Evolutionary conservation across 306 rosid species (phyloP), one percentile per base, ranked within the genome.

Genomic region (Ceratonia siliqua): DNA sequence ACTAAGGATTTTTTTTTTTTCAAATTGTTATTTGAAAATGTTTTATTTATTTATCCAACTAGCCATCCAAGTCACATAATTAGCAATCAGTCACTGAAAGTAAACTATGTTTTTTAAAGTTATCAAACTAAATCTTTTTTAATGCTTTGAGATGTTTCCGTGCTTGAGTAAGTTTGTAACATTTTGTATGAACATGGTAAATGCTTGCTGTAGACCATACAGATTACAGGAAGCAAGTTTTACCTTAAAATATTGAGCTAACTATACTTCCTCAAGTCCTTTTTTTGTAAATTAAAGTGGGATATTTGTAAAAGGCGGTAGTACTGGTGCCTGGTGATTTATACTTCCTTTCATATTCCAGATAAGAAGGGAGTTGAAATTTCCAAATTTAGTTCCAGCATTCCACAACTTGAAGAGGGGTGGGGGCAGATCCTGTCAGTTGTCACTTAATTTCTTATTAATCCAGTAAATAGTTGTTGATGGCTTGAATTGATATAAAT

Each of bases 41-140:
- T 28, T 28, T 28, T 54, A 36, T 54, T 46, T 58, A 33, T 28
- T 17, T 46, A 32, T n/a, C 2, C 33, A 28, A 14, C 11, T 57
- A 48, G 45, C 22, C 55, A 46, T n/a, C n/a, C n/a, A n/a, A 59
- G 62, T 73, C 36, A 62, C 48, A 41, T 24, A 56, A 57, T 56
- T 28, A 71, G 8, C 66, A 38, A 21, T 36, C 20, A 5, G 33
- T 12, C 30, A 50, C 46, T 1, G 46, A 39, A 41, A 10, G 15
- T 41, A 1, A 41, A 14, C n/a, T 41, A 28, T 68, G n/a, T 48
- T 48, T 28, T 46, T 67, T 32, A 20, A 6, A 33, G 13, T 14
- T 49, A 5, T 18, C 33, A 52, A 17, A 28, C 32, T 1, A 28
- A 28, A 28, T 28, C 32, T 1, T 28, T 28, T 28, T 28, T 28